Percentiles rank a stretch among this genome's conserved stretches.
These are phyloP conservation scores for Ophiostoma triangulosporum DNA, from an alignment of 2,329 filamentous ascomycete genomes.

Conservation along the genomic window DNA sequence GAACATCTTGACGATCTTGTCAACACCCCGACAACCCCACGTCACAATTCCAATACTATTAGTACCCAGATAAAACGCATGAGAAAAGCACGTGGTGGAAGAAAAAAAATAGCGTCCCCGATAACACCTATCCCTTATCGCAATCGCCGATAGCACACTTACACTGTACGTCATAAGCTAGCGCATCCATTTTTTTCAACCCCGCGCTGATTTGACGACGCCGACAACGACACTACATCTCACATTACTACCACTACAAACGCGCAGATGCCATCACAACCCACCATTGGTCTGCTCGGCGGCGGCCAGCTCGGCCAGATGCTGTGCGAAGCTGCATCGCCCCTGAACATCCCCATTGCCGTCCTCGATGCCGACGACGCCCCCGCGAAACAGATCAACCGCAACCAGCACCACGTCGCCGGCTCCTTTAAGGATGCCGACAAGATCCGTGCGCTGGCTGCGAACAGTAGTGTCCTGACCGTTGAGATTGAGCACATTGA, in stretches of 20 bases:
- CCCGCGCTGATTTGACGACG: not conserved
- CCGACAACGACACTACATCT: not conserved
- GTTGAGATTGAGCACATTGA: constrained; percentile 95
- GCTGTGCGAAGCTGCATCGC: constrained; percentile 73
- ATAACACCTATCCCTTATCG: not conserved
- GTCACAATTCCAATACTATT: too few species aligned
- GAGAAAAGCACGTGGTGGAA: not conserved
- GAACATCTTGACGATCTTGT: too few species aligned
- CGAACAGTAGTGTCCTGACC: constrained; percentile 65
- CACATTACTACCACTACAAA: not conserved
- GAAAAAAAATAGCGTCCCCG: not conserved
- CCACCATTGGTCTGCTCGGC: constrained; percentile 35
- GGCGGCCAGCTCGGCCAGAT: constrained; percentile 79
- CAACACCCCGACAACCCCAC: too few species aligned
- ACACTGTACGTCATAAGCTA: not conserved
- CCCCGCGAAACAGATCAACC: constrained; percentile 70
- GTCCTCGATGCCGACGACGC: constrained; percentile 64
- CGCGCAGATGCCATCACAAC: not conserved
- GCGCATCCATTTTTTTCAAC: not conserved
- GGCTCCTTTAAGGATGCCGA: constrained; percentile 79
- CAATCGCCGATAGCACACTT: not conserved
- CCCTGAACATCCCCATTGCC: constrained; percentile 63
- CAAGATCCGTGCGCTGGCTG: constrained; percentile 68
- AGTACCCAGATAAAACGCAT: too few species aligned
- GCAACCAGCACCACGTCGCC: constrained; percentile 55